Base-by-base conservation (phyloP, 208 protist species). In the Trichomonas vaginalis region DNA sequence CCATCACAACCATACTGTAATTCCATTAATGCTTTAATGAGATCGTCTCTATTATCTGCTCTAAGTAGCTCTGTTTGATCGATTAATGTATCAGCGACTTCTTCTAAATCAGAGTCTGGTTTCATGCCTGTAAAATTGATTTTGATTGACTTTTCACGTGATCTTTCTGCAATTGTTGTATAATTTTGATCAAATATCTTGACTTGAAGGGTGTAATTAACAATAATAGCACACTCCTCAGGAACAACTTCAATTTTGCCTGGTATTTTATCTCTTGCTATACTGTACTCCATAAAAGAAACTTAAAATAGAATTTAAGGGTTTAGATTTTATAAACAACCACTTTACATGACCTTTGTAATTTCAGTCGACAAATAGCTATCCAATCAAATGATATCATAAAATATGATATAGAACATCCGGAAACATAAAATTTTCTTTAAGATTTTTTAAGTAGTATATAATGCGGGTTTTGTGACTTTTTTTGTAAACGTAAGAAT, bases 81-180 rank as follows among this genome's bases (percentile, higher is more conserved):
- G n/a, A 90, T 90, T n/a, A 90, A n/a, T n/a, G 82, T 45, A 48
- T 90, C 82, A n/a, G 82, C 82, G 8, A 90, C n/a, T 48, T 90
- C 82, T n/a, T 90, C 82, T 10, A 90, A 4, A 32, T 90, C 42
- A n/a, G 23, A 45, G 42, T 48, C 3, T 9, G 6, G 37, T 9
- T 6, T 48, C 4, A 90, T 27, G 23, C 82, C 82, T 48, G 9
- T 90, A n/a, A 90, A 90, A 35, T 35, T 48, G 48, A 90, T 90
- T 48, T 90, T 27, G 35, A 90, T 90, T 17, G 3, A 21, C 42
- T 90, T 90, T 8, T 46, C 40, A 6, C 42, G 35, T 2, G 82
- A 45, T 46, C 82, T 17, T 32, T 37, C 42, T 90, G 82, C 82
- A 12, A 90, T 40, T 35, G 42, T 8, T n/a, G 46, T 90, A n/a